Evolutionary conservation across 441 rosid genomes (phyloP), one percentile per base, ranked within the genome.

Genomic region (Corymbia calophylla): DNA sequence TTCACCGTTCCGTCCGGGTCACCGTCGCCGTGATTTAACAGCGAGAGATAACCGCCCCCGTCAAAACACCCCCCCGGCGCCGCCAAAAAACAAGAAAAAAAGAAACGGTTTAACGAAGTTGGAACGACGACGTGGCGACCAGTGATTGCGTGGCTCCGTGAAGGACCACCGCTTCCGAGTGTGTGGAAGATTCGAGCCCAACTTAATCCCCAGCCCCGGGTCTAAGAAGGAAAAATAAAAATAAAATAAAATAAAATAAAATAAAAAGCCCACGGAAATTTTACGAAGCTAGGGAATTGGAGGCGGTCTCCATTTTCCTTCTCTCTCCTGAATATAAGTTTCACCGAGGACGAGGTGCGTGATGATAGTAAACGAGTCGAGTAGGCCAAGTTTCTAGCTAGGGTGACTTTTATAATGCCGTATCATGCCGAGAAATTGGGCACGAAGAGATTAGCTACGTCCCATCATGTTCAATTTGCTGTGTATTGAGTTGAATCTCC

Each of bases 21-120:
- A 4, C 51, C n/a, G 84, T 39, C 51, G 51, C 51, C 84, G 84
- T 77, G 84, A 77, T 1, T 21, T 77, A 77, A 44, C 84, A n/a
- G 51, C 84, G 81, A 70, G 48, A 68, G 47, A 32, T 9, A 11
- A 68, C 80, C 12, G 14, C 80, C 16, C 27, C 27, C 23, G 15
- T 15, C 4, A 39, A 39, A 39, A 39, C 1, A 39, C n/a, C n/a
- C n/a, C n/a, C n/a, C n/a, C n/a, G n/a, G n/a, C n/a, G n/a, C n/a
- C n/a, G n/a, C n/a, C n/a, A n/a, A n/a, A 39, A 39, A 39, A 39
- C 1, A 39, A 39, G 1, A 5, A 1, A 1, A 27, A 29, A 13
- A 3, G 11, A 44, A 44, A 44, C n/a, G 84, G 84, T 23, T 51
- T 39, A 23, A 47, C 10, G 84, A 39, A 23, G 51, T 4, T 4